Conservation (phyloP, 768 basidiomycete genomes). For the Suillus decipiens region DNA sequence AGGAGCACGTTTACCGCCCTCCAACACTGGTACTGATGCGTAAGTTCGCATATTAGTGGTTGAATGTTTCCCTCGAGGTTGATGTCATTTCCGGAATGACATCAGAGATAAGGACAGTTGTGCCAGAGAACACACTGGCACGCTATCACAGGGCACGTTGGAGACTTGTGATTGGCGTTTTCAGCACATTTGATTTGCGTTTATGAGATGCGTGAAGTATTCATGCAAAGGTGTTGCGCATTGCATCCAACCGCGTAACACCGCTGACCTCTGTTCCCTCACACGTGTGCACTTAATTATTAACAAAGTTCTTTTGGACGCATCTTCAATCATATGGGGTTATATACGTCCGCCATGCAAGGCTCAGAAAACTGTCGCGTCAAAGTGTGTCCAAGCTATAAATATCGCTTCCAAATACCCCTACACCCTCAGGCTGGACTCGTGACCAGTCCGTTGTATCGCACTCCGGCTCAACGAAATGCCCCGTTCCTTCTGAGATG, state of each 20-base stretch:
- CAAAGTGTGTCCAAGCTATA: not conserved
- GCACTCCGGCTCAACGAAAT: not conserved
- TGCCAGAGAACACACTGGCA: not conserved
- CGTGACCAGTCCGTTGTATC: not conserved
- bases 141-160: not conserved
- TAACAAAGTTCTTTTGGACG: not conserved
- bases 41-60: not conserved
- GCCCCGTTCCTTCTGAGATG: not conserved
- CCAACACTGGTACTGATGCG: conserved; percentile 21
- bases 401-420: not conserved
- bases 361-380: not conserved
- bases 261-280: not conserved
- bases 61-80: not conserved
- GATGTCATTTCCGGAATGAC: not conserved
- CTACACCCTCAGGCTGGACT: not conserved
- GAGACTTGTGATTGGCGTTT: not conserved
- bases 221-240: not conserved
- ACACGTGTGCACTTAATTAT: not conserved
- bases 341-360: not conserved
- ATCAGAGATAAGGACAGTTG: not conserved
- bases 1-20: conserved; percentile 17
- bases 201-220: not conserved
- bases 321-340: not conserved
- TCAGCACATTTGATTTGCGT: not conserved
- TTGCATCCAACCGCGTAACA: not conserved